These are phyloP conservation scores for Polytrichum commune DNA, from an alignment of 225 moss, liverwort and hornwort genomes.

Conservation along the genomic window DNA sequence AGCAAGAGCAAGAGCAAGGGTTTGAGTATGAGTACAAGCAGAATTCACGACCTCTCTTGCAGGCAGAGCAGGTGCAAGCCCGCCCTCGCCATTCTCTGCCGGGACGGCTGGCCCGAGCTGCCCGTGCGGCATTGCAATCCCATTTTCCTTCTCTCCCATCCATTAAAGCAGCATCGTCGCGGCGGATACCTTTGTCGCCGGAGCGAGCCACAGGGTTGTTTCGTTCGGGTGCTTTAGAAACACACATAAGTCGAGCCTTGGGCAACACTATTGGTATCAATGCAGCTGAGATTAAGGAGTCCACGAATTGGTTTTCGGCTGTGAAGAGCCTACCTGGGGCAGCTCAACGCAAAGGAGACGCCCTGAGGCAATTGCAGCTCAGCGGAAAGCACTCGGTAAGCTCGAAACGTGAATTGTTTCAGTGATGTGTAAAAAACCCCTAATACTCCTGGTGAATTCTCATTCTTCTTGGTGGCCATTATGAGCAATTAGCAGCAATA, in stretches of 20 bases:
- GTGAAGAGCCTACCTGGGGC: slow-evolving; percentile 22
- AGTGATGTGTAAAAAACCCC: too few species aligned
- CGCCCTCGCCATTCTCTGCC: slow-evolving; percentile 38
- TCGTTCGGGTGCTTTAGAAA: slow-evolving; percentile 38
- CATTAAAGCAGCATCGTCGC: slow-evolving; percentile 22
- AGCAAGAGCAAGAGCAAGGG: not conserved
- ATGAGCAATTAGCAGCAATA: too few species aligned
- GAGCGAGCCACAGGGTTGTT: slow-evolving; percentile 37
- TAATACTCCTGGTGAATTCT: too few species aligned
- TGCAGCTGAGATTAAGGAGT: slow-evolving; percentile 13
- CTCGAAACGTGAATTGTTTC: too few species aligned
- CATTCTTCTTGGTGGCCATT: too few species aligned
- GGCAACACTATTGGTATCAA: slow-evolving; percentile 35
- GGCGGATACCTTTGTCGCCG: slow-evolving; percentile 25
- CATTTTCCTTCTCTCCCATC: slow-evolving; percentile 23
- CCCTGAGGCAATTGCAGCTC: slow-evolving; percentile 21
- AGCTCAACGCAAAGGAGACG: not conserved
- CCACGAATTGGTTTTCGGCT: slow-evolving; percentile 29
- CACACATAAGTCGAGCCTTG: slow-evolving; percentile 42
- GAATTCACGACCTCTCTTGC: slow-evolving; percentile 10
- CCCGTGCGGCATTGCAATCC: slow-evolving; percentile 34
- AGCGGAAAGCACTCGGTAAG: slow-evolving; percentile 40
- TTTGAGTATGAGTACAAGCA: not conserved
- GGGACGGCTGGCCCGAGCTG: slow-evolving; percentile 39
- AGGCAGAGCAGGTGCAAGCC: slow-evolving; percentile 34